Conservation (phyloP, 345 rosid genomes). For the Pistacia atlantica region DNA sequence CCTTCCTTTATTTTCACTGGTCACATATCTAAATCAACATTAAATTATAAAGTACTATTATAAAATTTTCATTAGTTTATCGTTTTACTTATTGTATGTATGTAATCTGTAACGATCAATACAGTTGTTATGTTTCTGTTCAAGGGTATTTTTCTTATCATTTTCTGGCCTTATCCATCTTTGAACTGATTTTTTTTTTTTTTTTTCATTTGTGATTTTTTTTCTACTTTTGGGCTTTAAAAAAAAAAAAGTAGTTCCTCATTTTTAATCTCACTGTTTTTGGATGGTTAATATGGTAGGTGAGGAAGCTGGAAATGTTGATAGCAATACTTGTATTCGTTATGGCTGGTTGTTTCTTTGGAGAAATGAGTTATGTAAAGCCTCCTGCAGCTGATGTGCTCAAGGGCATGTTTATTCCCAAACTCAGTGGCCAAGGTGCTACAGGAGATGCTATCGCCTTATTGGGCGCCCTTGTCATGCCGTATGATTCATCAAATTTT, state of each 20-base stretch:
- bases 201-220: neutral
- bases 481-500: slow-evolving; percentile 30
- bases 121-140: neutral
- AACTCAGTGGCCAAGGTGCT: slow-evolving; percentile 42
- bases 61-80: neutral
- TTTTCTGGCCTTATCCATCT: neutral
- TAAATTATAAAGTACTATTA: neutral
- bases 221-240: no score
- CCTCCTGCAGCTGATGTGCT: slow-evolving; percentile 48
- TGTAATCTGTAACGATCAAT: neutral
- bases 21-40: neutral
- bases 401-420: slow-evolving; percentile 54
- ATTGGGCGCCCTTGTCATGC: slow-evolving; percentile 52
- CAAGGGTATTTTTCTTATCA: neutral
- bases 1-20: no score
- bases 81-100: neutral
- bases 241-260: no score
- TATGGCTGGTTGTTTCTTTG: slow-evolving; percentile 48
- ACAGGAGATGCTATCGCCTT: slow-evolving; percentile 50
- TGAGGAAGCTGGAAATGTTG: slow-evolving; percentile 50
- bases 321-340: slow-evolving; percentile 42
- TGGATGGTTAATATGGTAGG: slow-evolving; percentile 20
- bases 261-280: neutral
- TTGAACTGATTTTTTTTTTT: neutral
- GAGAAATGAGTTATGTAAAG: slow-evolving; percentile 43